Percentiles rank a stretch among this genome's conserved stretches.
These are phyloP conservation scores for Raffaelea ambrosiae DNA, from an alignment of 2,329 filamentous ascomycete species.

Conservation along the genomic window DNA sequence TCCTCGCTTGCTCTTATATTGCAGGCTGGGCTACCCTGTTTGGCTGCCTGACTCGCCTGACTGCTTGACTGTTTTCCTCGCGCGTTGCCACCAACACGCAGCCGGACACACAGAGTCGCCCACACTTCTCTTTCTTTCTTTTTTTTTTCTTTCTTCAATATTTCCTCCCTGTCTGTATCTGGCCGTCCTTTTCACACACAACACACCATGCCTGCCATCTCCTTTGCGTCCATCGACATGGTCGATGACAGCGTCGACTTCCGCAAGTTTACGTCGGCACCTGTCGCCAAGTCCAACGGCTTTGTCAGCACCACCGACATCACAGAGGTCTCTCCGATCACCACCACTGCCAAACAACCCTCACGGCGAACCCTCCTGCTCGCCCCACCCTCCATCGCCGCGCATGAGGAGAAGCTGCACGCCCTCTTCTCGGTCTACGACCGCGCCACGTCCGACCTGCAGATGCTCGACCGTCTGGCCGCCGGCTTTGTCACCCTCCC, in stretches of 20 bases:
- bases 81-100: too few relatives aligned
- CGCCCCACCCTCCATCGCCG: conserved; percentile 81
- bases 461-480: conserved; percentile 93
- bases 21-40: too few relatives aligned
- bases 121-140: not conserved
- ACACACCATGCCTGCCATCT: conserved; percentile 10
- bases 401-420: conserved; percentile 71
- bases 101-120: too few relatives aligned
- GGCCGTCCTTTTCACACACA: not conserved
- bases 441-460: conserved; percentile 72
- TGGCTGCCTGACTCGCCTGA: not conserved
- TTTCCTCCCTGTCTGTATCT: not conserved
- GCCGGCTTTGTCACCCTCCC: conserved; percentile 74
- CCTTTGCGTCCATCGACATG: conserved; percentile 12
- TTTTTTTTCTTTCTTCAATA: not conserved
- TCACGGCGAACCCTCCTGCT: conserved; percentile 31
- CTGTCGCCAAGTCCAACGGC: not conserved
- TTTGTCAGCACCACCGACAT: not conserved
- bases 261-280: not conserved
- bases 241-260: conserved; percentile 14
- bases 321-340: not conserved
- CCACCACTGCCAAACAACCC: not conserved
- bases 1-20: too few relatives aligned
- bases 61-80: not conserved
- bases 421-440: conserved; percentile 64